Evolutionary conservation across 2,329 filamentous ascomycete species (phyloP), one percentile per base, ranked within the genome.

Genomic region (Hymenoscyphus infarciens): DNA sequence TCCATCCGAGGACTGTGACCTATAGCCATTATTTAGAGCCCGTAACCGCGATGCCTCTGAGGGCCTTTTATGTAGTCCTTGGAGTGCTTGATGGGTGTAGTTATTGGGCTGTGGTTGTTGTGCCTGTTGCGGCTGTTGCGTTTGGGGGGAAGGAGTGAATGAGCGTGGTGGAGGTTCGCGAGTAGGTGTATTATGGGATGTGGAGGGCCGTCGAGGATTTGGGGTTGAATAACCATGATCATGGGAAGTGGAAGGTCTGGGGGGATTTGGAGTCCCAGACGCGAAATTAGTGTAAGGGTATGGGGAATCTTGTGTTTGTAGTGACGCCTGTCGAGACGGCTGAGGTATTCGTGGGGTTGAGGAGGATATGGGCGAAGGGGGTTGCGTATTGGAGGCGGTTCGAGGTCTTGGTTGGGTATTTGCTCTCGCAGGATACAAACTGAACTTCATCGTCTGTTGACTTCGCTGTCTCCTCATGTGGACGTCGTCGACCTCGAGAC

Each of bases 11-110:
- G 69, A 69, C 27, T 67, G 64, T 31, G 70, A 70, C 60, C 66
- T 66, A 57, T 70, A 68, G 10, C 69, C 70, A 68, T 72, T 73
- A 64, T 74, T 72, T 57, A 74, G 61, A 29, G 71, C 68, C 39
- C 73, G 69, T 15, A 75, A 64, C 33, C 72, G 64, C 13, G 71
- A 73, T 15, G 72, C 73, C 45, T 75, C 73, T 3, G 73, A 75
- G 2, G 68, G 71, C 38, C 66, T 68, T 56, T 70, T 67, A 49
- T 67, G 70, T 10, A 70, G 61, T 16, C 42, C 57, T 13, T 60
- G 57, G 25, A 38, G 27, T 27, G 25, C 16, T n/a, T 33, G 57
- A 19, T 19, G 31, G 29, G 29, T 63, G 11, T 69, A 70, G 19
- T 49, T 49, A 11, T 22, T 22, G 19, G 42, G 19, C 16, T 7